These are phyloP conservation scores for Bipolaris sorokiniana DNA, from an alignment of 2,329 filamentous ascomycete genomes.

Conservation along the genomic window DNA sequence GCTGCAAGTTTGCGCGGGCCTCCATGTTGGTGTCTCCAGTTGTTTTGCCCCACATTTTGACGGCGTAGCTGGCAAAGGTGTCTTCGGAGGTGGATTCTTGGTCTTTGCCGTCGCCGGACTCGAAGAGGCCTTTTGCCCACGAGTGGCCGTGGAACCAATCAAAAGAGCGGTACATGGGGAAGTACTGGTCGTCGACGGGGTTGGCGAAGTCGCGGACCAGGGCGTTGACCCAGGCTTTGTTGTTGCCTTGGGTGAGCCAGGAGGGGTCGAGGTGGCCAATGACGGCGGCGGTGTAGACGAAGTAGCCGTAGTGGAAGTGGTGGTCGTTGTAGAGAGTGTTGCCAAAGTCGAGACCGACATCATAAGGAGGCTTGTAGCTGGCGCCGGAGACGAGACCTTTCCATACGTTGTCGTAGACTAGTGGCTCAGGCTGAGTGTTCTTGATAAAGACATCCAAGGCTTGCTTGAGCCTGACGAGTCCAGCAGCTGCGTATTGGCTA, in stretches of 20 bases:
- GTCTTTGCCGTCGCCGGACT: slow-evolving; percentile 78
- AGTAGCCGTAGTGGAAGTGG: slow-evolving; percentile 79
- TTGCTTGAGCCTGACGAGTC: slow-evolving; percentile 59
- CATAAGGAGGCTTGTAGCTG: slow-evolving; percentile 56
- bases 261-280: slow-evolving; percentile 79
- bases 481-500: slow-evolving; percentile 59
- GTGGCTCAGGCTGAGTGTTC: slow-evolving; percentile 57
- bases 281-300: slow-evolving; percentile 84
- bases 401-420: slow-evolving; percentile 69
- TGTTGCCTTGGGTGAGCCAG: slow-evolving; percentile 69
- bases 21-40: slow-evolving; percentile 79
- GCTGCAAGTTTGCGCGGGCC: slow-evolving; percentile 79
- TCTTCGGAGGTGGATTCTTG: slow-evolving; percentile 95
- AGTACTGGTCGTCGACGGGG: slow-evolving; percentile 70
- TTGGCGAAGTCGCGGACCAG: slow-evolving; percentile 86
- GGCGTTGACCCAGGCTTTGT: slow-evolving; percentile 81
- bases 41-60: slow-evolving; percentile 93
- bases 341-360: slow-evolving; percentile 78
- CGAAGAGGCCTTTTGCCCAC: slow-evolving; percentile 85
- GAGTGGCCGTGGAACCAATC: slow-evolving; percentile 94
- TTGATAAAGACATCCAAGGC: slow-evolving; percentile 58
- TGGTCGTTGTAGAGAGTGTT: slow-evolving; percentile 82
- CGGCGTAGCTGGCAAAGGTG: slow-evolving; percentile 81
- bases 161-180: slow-evolving; percentile 75
- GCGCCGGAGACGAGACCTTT: slow-evolving; percentile 82